A percentile compares a stretch with the other conserved stretches of the same genome.
phyloP scores from a whole-genome alignment of 2,329 filamentous ascomycete species.

The Aotearoamyces nothofagi region DNA sequence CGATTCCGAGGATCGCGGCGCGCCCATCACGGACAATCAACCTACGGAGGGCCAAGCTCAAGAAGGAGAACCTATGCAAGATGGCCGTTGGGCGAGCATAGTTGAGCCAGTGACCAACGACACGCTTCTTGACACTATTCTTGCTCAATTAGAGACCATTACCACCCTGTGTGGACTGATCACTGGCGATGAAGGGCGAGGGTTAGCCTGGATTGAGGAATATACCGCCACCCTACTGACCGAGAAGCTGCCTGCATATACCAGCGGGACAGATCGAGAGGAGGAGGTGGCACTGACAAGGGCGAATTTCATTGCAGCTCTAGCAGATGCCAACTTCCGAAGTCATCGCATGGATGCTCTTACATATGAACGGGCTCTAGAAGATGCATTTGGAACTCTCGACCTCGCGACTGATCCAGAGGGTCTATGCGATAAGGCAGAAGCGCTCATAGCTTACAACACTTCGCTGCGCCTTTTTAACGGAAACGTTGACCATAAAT shows the following conservation, averaged over 20 bases:
- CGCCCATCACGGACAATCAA: conserved; percentile 5
- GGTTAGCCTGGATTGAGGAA: conserved; percentile 41
- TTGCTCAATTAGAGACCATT: conserved; percentile 44
- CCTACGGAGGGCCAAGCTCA: conserved; percentile 7
- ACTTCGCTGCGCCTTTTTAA: conserved; percentile 14
- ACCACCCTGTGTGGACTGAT: conserved; percentile 33
- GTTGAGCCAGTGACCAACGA: conserved; percentile 48
- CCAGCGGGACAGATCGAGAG: conserved; percentile 26
- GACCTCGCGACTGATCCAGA: conserved; percentile 27
- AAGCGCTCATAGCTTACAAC: conserved; percentile 37
- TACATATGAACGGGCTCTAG: conserved; percentile 33
- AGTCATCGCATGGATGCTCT: conserved; percentile 29
- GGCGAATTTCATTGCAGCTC: conserved; percentile 38
- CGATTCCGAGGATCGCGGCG: conserved; percentile 24
- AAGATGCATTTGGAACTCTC: conserved; percentile 24
- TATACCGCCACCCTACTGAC: conserved; percentile 35
- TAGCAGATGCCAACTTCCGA: conserved; percentile 41
- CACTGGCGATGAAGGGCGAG: conserved; percentile 22
- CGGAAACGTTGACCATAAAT: conserved; percentile 21
- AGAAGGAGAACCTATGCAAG: conserved; percentile 13
- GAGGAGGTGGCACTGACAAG: conserved; percentile 36
- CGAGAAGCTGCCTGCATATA: conserved; percentile 35
- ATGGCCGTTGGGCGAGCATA: conserved; percentile 51
- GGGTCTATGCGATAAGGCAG: conserved; percentile 36
- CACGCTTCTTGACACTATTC: conserved; percentile 51